phyloP scores from a whole-genome alignment of 2,329 filamentous ascomycete species.

The Ophiocordyceps camponoti-leonardi region DNA sequence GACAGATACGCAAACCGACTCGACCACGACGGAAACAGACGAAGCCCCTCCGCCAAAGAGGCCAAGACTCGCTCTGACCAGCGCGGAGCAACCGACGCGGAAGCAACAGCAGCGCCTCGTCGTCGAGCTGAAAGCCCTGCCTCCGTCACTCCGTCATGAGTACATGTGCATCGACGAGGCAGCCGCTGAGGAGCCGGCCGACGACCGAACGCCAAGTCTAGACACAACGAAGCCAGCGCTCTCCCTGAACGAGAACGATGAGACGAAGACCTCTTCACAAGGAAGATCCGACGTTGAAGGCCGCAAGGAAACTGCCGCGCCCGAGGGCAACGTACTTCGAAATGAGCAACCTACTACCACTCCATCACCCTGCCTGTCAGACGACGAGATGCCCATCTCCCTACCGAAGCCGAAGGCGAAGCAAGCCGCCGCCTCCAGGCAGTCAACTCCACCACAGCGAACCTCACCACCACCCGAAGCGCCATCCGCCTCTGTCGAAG shows the following conservation, averaged over 20 bases:
- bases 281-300: not conserved
- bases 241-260: not conserved
- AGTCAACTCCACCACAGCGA: too few species aligned
- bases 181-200: conserved; percentile 1
- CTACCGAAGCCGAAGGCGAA: conserved; percentile 3
- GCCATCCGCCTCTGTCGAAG: not conserved
- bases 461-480: not conserved
- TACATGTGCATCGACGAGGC: conserved; percentile 2
- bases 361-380: conserved; percentile 13
- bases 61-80: not conserved
- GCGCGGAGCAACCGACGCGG: conserved; percentile 1
- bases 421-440: not conserved
- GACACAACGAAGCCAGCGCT: not conserved
- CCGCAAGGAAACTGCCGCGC: not conserved
- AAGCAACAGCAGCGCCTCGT: conserved; percentile 3
- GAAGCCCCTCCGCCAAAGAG: not conserved
- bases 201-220: not conserved
- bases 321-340: not conserved
- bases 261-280: too few species aligned
- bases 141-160: conserved; percentile 2
- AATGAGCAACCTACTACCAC: not conserved
- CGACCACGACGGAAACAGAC: conserved; percentile 4
- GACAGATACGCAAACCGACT: not conserved
- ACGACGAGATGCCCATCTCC: conserved; percentile 17
- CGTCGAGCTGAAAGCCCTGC: conserved; percentile 4